Evolutionary conservation across 441 rosid genomes (phyloP), one percentile per base, ranked within the genome.

Genomic region (Kokia cookei): DNA sequence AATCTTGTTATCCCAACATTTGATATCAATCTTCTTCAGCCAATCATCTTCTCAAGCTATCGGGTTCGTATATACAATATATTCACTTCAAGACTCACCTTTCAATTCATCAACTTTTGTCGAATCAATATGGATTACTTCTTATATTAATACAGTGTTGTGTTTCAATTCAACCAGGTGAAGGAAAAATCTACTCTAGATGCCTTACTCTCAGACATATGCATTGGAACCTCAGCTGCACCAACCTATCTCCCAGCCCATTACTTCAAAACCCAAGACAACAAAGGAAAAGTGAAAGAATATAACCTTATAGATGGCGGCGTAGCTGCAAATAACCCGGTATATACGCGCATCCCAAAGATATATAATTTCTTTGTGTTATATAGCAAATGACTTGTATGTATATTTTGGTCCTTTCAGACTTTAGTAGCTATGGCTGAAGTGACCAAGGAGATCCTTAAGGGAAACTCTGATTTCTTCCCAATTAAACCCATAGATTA

Each of bases 221-320:
- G 88, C 79, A 81, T 89, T 67, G 83, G 81, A 73, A 93, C 98
- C 65, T 90, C 98, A n/a, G 93, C 94, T 27, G 96, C 98, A 5
- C 98, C 97, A 11, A 93, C 94, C 51, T 85, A 84, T 68, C 82
- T 93, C 37, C 98, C 97, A 9, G 89, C 91, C 37, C 88, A 86
- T 80, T 58, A 67, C 78, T 89, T 92, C 67, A 71, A 78, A 73
- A 86, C 84, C 61, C 42, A 83, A 79, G 87, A 85, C 74, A 1
- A 73, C 7, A 45, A 2, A 0, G 88, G 88, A 7, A 75, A 84
- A 7, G 40, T 48, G 5, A 81, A 72, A 75, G 93, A 85, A 65
- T 93, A 84, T 81, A 81, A 93, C 78, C 88, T 91, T 37, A 82
- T 90, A 26, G 98, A 93, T 59, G 94, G 97, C 0, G 94, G 90